Conservation (phyloP, 129 eudicot genomes). For the Smallanthus sonchifolius region DNA sequence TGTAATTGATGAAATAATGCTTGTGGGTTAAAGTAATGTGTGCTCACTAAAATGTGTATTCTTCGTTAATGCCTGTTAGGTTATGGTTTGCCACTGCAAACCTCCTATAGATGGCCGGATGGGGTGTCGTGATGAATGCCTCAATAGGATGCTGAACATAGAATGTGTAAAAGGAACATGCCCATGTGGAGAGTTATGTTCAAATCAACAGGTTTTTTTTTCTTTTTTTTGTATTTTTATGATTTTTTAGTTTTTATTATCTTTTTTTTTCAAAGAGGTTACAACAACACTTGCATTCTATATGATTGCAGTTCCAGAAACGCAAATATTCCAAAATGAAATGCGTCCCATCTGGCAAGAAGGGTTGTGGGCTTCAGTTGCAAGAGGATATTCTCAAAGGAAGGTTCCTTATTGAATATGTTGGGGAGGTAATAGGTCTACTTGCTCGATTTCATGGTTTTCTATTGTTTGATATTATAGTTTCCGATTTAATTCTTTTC, state of each 20-base stretch:
- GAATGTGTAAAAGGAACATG: slow-evolving; percentile 94
- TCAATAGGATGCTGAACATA: slow-evolving; percentile 90
- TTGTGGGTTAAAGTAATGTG: neutral
- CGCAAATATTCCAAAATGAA: slow-evolving; percentile 75
- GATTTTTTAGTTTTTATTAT: neutral
- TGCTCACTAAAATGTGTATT: neutral
- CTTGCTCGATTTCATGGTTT: slow-evolving; percentile 3
- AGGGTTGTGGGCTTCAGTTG: slow-evolving; percentile 82
- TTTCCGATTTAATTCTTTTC: neutral
- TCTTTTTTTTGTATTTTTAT: neutral
- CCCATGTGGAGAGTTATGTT: slow-evolving; percentile 93
- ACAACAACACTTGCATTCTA: slow-evolving; percentile 8
- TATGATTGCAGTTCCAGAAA: slow-evolving; percentile 77
- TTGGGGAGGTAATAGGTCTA: slow-evolving; percentile 75
- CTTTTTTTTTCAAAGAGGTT: neutral
- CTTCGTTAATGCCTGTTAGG: slow-evolving; percentile 35
- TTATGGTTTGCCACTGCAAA: slow-evolving; percentile 96
- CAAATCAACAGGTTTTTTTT: slow-evolving; percentile 78
- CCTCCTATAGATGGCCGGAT: slow-evolving; percentile 60
- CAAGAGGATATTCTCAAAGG: slow-evolving; percentile 74
- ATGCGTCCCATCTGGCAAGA: slow-evolving; percentile 73
- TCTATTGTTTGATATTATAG: neutral
- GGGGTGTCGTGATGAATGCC: slow-evolving; percentile 92
- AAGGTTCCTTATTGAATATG: slow-evolving; percentile 90
- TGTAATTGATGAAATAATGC: neutral